Percentiles rank a stretch among this genome's conserved stretches.
Evolutionary conservation across 345 rosid species (phyloP).

Genomic region (Linum tenue): DNA sequence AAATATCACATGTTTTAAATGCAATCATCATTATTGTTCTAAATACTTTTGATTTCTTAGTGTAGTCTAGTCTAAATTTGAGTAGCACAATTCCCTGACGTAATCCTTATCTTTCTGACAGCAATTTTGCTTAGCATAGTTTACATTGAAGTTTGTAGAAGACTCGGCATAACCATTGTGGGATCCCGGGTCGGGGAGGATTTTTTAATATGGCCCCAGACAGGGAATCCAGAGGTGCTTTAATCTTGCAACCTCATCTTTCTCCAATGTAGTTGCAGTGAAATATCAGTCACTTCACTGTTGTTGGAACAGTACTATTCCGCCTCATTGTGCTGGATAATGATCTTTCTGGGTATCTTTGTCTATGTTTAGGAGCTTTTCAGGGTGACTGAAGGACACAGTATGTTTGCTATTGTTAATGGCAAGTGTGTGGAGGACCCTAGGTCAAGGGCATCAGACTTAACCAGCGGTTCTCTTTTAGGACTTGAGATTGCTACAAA

Average conservation of each 20-base stretch:
- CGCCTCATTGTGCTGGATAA: neutral
- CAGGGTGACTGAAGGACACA: conserved; percentile 64
- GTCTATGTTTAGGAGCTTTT: conserved; percentile 56
- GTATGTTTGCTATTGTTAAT: conserved; percentile 74
- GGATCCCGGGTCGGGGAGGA: conserved; percentile 98
- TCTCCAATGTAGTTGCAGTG: neutral
- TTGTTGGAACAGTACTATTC: neutral
- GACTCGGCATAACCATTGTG: conserved; percentile 63
- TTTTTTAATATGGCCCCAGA: conserved; percentile 88
- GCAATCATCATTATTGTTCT: neutral
- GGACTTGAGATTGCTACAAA: conserved; percentile 79
- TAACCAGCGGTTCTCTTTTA: conserved; percentile 64
- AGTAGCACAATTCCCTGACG: conserved; percentile 2
- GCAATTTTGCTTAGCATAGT: conserved; percentile 86
- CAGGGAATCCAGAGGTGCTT: conserved; percentile 68
- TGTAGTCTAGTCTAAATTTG: neutral
- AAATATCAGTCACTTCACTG: neutral
- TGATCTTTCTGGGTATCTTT: conserved; percentile 4
- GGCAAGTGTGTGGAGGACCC: conserved; percentile 91
- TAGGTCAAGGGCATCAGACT: conserved; percentile 79
- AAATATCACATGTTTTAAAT: conserved; percentile 18
- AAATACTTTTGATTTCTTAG: neutral
- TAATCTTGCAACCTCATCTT: conserved; percentile 7
- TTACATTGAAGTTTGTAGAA: conserved; percentile 82
- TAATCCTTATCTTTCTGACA: conserved; percentile 26